Conservation (phyloP, 225 moss, liverwort and hornwort species). For the Lunularia cruciata region DNA sequence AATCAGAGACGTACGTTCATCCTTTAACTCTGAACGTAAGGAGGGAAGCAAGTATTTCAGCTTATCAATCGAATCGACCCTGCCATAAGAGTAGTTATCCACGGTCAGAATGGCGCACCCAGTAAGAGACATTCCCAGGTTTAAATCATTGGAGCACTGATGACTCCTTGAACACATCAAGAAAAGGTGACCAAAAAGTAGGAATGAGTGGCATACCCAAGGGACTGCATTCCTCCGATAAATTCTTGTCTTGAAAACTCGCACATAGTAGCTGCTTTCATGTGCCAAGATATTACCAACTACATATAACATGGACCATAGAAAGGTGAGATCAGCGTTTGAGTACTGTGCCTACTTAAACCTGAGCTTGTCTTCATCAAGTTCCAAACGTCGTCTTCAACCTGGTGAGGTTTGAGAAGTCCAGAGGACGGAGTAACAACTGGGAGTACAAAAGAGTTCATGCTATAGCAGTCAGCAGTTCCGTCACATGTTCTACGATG, state of each 20-base stretch:
- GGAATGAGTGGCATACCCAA: slow-evolving; percentile 59
- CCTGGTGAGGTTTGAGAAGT: too few relatives aligned
- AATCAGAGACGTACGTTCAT: slow-evolving; percentile 57
- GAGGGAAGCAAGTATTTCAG: slow-evolving; percentile 76
- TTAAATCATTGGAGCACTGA: too few relatives aligned
- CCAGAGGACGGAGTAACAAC: not conserved
- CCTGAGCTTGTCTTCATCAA: not conserved
- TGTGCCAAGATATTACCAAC: slow-evolving; percentile 97
- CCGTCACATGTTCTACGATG: not conserved
- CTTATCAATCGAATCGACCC: slow-evolving; percentile 88
- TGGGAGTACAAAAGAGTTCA: not conserved
- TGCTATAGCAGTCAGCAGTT: too few relatives aligned
- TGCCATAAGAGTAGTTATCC: slow-evolving; percentile 18
- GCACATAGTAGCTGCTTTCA: slow-evolving; percentile 98
- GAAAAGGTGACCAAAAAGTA: not conserved
- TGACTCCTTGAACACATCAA: not conserved
- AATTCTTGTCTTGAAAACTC: slow-evolving; percentile 97
- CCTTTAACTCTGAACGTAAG: slow-evolving; percentile 81
- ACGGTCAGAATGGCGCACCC: too few relatives aligned
- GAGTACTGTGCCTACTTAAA: not conserved
- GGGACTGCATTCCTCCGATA: slow-evolving; percentile 74
- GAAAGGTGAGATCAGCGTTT: not conserved
- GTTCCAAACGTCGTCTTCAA: not conserved
- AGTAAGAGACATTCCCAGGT: too few relatives aligned
- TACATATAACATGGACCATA: slow-evolving; percentile 29